Evolutionary conservation across 768 basidiomycete genomes (phyloP).

Genomic region (Boletus coccyginus): DNA sequence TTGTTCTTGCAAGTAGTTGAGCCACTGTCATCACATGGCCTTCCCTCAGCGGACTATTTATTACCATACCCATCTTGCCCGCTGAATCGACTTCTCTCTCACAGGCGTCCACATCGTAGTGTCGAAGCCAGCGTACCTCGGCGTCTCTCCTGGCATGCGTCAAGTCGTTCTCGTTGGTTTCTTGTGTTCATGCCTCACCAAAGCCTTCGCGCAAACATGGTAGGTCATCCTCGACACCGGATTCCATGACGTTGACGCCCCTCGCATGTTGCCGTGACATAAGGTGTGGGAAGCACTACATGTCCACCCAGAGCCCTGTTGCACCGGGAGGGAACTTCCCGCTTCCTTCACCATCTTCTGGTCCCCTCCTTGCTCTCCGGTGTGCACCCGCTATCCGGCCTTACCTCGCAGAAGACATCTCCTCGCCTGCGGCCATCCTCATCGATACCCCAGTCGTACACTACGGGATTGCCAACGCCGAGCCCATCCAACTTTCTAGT

Average conservation of each 20-base stretch:
- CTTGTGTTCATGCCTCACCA: constrained; percentile 8
- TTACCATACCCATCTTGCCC: not conserved
- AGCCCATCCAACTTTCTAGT: constrained; percentile 35
- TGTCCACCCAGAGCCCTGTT: constrained; percentile 38
- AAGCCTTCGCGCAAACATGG: constrained; percentile 30
- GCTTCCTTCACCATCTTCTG: constrained; percentile 33
- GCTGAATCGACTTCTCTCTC: not conserved
- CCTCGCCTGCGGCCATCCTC: constrained; percentile 43
- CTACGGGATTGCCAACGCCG: constrained; percentile 45
- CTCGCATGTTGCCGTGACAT: not conserved
- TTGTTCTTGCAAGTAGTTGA: no score
- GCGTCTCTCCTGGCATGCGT: constrained; percentile 9
- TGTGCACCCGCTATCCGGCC: constrained; percentile 59
- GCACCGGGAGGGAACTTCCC: constrained; percentile 53
- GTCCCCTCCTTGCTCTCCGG: constrained; percentile 53
- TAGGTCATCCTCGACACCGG: not conserved
- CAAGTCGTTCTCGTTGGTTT: constrained; percentile 6
- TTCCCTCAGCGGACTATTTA: not conserved
- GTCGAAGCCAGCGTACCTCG: no score
- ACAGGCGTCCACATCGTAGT: not conserved
- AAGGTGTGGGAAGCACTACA: constrained; percentile 61
- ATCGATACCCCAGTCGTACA: constrained; percentile 52
- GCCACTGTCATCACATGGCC: not conserved
- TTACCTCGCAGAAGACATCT: constrained; percentile 54
- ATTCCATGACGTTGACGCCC: not conserved